Evolutionary conservation across 2,329 filamentous ascomycete species (phyloP).

Genomic region (Phialocephala subalpina): DNA sequence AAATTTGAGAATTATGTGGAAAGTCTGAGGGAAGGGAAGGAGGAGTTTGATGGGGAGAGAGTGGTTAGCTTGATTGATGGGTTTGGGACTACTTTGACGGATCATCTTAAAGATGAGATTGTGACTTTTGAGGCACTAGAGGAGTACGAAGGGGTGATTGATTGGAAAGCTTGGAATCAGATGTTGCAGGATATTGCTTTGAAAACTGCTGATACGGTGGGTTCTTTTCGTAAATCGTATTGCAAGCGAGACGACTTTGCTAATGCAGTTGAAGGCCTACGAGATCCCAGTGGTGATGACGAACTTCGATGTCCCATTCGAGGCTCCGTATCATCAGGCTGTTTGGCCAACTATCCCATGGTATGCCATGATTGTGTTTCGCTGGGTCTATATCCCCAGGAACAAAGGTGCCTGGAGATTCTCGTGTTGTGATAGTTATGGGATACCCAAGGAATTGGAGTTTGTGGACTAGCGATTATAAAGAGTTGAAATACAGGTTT

Average conservation of each 20-base stretch:
- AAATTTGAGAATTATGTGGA: slow-evolving; percentile 45
- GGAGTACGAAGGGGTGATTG: slow-evolving; percentile 45
- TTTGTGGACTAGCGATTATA: slow-evolving; percentile 42
- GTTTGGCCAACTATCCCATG: slow-evolving; percentile 41
- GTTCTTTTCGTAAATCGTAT: background rate
- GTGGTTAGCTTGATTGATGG: slow-evolving; percentile 45
- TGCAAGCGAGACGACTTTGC: too few relatives aligned
- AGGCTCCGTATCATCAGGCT: slow-evolving; percentile 39
- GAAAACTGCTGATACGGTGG: slow-evolving; percentile 27
- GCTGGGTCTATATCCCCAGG: slow-evolving; percentile 46
- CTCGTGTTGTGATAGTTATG: slow-evolving; percentile 44
- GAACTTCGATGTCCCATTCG: slow-evolving; percentile 37
- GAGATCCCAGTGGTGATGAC: slow-evolving; percentile 30
- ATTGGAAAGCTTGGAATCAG: slow-evolving; percentile 46
- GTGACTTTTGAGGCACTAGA: slow-evolving; percentile 46
- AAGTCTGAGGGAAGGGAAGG: slow-evolving; percentile 39
- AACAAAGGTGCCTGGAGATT: slow-evolving; percentile 49
- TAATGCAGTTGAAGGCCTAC: slow-evolving; percentile 30
- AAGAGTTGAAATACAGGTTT: background rate
- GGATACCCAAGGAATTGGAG: slow-evolving; percentile 45
- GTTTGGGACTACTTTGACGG: slow-evolving; percentile 46
- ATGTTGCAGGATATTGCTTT: slow-evolving; percentile 28
- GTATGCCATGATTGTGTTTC: slow-evolving; percentile 41
- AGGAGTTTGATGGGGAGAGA: slow-evolving; percentile 44
- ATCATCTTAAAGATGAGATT: slow-evolving; percentile 52